Evolutionary conservation across 1,284 basidiomycete genomes (phyloP), one percentile per base, ranked within the genome.

Genomic region (Meripilus lineatus): DNA sequence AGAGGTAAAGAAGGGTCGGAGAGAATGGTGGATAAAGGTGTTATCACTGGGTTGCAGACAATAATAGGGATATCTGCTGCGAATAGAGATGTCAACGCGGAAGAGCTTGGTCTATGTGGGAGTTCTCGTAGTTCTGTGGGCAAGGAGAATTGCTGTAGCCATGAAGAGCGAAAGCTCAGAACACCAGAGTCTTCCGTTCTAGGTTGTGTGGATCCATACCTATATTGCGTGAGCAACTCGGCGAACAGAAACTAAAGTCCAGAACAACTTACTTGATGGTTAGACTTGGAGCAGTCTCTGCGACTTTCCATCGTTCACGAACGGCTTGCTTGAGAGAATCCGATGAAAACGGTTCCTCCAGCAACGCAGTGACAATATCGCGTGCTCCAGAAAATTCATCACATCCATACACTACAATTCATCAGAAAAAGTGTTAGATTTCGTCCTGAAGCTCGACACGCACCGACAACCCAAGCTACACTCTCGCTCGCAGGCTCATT

Each of bases 311-410:
- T 32, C 78, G 67, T 42, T 66, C 58, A 41, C 68, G 69, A 39
- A 80, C 54, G 14, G 53, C 53, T 34, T 47, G 37, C 35, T 64
- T 69, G 46, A 74, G 67, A 13, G 59, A 54, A 45, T 77, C 71
- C 10, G 76, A 74, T 2, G 69, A 67, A 48, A 88, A 73, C 8
- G 83, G 84, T 43, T 85, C 77, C 40, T 81, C 73, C n/a, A 88
- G 63, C 15, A 88, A 64, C 3, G 81, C 81, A 3, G 75, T 75
- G n/a, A 88, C 72, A 2, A 88, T 60, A 32, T 80, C 74, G 37
- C 65, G 61, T 6, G 77, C 67, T 32, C 66, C 67, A 14, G 79
- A 69, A 58, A 64, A 70, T 50, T 73, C 61, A 56, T 81, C 75
- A 40, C 72, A 55, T 6, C 75, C 74, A 53, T 71, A 77, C 4